Conservation (phyloP, 2,329 filamentous ascomycete genomes). For the Chaetomiaceae sp. region DNA sequence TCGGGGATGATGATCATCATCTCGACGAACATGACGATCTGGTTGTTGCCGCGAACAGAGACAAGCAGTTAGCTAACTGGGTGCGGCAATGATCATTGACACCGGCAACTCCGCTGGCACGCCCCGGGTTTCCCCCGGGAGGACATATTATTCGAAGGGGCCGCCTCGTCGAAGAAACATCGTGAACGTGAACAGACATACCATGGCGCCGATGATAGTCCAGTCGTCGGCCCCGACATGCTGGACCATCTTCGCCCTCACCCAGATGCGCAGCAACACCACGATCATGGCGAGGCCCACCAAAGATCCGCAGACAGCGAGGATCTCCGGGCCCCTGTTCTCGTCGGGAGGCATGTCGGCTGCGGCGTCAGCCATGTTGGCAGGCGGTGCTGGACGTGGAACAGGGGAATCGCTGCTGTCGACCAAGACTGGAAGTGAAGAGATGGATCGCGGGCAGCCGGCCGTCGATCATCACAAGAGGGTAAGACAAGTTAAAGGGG, state of each 20-base stretch:
- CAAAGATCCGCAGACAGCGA: conserved; percentile 28
- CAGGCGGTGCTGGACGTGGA: not conserved
- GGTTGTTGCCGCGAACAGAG: no score
- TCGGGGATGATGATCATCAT: conserved; percentile 29
- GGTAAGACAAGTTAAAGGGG: not conserved
- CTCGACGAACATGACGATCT: conserved; percentile 25
- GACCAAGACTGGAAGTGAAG: not conserved
- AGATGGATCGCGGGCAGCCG: not conserved
- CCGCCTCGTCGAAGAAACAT: no score
- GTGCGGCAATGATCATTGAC: no score
- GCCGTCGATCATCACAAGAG: not conserved
- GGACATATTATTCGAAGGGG: no score
- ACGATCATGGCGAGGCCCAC: conserved; percentile 25
- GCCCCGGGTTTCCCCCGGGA: no score
- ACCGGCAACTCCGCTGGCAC: no score
- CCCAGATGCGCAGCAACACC: conserved; percentile 27
- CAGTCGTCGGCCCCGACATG: conserved; percentile 29
- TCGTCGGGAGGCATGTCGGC: conserved; percentile 23
- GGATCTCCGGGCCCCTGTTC: conserved; percentile 31
- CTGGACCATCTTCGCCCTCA: conserved; percentile 26
- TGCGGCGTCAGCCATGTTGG: conserved; percentile 16
- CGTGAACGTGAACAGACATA: conserved; percentile 14
- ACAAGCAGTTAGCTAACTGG: not conserved
- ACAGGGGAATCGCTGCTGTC: not conserved
- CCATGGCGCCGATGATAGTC: conserved; percentile 27